Percentiles rank a stretch among this genome's conserved stretches.
phyloP scores from a whole-genome alignment of 2,329 filamentous ascomycete genomes.

The Ophiostoma tasmaniense region DNA sequence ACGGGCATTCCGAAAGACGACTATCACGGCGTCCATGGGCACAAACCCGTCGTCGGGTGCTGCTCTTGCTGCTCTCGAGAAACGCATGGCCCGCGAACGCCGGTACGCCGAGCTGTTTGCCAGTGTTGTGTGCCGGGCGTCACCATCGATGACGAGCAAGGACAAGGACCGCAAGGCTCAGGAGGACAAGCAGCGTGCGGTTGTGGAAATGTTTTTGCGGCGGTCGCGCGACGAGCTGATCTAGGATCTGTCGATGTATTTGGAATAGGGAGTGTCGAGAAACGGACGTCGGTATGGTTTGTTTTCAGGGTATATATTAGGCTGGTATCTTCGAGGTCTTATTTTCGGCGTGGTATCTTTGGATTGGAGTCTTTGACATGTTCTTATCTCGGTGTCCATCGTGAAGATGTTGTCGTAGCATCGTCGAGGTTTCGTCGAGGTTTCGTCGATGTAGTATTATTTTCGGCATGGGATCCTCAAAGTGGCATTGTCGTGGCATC shows the following conservation, averaged over 20 bases:
- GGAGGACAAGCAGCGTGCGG: slow-evolving; percentile 55
- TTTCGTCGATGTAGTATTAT: too few relatives aligned
- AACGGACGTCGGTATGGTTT: background rate
- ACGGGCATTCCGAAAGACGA: slow-evolving; percentile 20
- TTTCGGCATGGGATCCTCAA: background rate
- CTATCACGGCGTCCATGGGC: slow-evolving; percentile 16
- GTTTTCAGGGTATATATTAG: background rate
- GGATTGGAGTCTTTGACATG: too few relatives aligned
- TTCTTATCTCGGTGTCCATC: too few relatives aligned
- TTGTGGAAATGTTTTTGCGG: slow-evolving; percentile 62
- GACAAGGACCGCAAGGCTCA: slow-evolving; percentile 49
- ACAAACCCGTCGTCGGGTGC: slow-evolving; percentile 12
- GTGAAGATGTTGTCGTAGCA: too few relatives aligned
- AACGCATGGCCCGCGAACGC: slow-evolving; percentile 50
- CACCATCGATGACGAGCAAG: slow-evolving; percentile 25
- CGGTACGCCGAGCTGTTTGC: slow-evolving; percentile 59
- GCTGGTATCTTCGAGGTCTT: background rate
- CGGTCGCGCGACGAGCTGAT: slow-evolving; percentile 19
- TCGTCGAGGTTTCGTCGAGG: too few relatives aligned
- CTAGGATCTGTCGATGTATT: background rate
- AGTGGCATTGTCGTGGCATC: too few relatives aligned
- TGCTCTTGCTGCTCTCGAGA: slow-evolving; percentile 35
- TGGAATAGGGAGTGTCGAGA: background rate
- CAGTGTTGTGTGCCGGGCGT: slow-evolving; percentile 49
- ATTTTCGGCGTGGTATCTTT: background rate